Evolutionary conservation across 768 basidiomycete species (phyloP), one percentile per base, ranked within the genome.

Genomic region (Lentinula guzmanii): DNA sequence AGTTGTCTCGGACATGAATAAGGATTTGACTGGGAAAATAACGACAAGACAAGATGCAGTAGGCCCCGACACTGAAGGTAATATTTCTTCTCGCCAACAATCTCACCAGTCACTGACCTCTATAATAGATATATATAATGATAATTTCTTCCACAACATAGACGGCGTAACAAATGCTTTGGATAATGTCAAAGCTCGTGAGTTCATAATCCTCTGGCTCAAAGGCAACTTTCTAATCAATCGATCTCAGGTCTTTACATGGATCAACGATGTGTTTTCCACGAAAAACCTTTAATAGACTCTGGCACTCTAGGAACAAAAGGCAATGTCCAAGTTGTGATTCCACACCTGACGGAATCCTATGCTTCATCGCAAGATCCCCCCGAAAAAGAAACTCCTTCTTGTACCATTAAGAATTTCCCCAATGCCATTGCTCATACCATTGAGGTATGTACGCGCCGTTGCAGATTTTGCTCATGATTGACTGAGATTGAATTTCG

Each of bases 311-410:
- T 99, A 63, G 97, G 97, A 58, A 99, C 97, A 41, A 98, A 98
- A 76, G 97, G 94, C 64, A 99, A 98, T 73, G 87, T 89, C 4
- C 97, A 99, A 75, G 94, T 98, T 65, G 82, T 99, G 61, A 83
- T 98, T 54, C 97, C 96, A 21, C 85, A 97, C 72, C 66, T 98
- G 43, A 97, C 96, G 13, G 97, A 99, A 74, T 96, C 93, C 16
- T 99, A 99, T 73, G 89, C 91, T 13, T 96, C 95, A 8, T 98
- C 95, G 13, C 97, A 98, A 75, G 97, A 99, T 71, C 97, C 97
- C 50, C 97, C 97, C 8, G 97, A 99, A 77, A 98, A 97, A 75
- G 90, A 95, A 70, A 88, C 95, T 1, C 91, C 97, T 24, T 92
- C 91, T 28, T 99, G 97, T 74, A 99, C 97, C 1, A 90, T 98